These are phyloP conservation scores for Gossypium bickii DNA, from an alignment of 345 rosid species.

Conservation along the genomic window DNA sequence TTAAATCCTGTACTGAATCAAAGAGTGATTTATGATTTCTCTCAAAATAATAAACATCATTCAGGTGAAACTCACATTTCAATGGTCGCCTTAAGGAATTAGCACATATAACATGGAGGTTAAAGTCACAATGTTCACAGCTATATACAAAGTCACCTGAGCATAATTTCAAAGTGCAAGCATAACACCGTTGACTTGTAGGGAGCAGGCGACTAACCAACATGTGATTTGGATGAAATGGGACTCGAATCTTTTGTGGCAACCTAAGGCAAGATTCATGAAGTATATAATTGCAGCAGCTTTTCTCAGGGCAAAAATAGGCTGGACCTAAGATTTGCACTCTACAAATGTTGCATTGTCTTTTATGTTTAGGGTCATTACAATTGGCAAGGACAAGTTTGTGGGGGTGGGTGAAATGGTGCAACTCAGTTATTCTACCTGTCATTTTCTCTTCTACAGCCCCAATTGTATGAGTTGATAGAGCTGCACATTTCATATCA, in stretches of 20 bases:
- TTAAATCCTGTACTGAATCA: too few relatives aligned
- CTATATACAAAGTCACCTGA: fast-evolving
- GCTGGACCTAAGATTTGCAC: too few relatives aligned
- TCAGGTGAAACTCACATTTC: background rate
- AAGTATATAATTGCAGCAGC: background rate
- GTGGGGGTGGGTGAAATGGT: too few relatives aligned
- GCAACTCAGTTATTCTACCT: background rate
- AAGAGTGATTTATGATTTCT: background rate
- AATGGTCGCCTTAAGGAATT: background rate
- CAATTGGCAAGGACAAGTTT: too few relatives aligned
- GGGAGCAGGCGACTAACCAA: background rate
- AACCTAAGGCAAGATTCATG: background rate
- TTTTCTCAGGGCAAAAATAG: background rate
- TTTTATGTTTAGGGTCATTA: too few relatives aligned
- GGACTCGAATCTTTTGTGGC: background rate
- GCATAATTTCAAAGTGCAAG: background rate
- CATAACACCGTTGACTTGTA: background rate
- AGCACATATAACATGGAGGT: background rate
- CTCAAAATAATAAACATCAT: background rate
- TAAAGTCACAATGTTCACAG: background rate
- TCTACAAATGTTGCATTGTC: too few relatives aligned
- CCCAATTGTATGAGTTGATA: too few relatives aligned
- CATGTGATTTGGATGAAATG: background rate
- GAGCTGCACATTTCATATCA: too few relatives aligned
- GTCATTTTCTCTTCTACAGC: background rate